A percentile compares a stretch with the other conserved stretches of the same genome.
Conservation (phyloP, 1,284 basidiomycete species). For the Ustilago tritici region DNA sequence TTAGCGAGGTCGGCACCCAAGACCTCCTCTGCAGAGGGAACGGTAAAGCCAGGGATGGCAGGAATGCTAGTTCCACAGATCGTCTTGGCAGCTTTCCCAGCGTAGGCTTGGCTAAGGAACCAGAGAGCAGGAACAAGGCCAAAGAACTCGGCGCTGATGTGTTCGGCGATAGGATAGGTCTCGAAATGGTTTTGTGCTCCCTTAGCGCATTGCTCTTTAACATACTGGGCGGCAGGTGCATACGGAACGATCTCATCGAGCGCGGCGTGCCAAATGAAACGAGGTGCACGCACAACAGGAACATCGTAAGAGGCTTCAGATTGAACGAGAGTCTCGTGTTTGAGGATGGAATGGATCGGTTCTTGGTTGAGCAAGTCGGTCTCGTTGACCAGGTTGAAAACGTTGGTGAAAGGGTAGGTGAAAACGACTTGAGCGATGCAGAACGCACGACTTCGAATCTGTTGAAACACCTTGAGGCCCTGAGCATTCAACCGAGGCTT, state of each 20-base stretch:
- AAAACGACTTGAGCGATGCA: constrained; percentile 43
- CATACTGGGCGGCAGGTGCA: constrained; percentile 46
- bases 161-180: constrained; percentile 44
- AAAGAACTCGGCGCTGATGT: constrained; percentile 43
- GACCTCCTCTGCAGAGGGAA: constrained; percentile 23
- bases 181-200: constrained; percentile 61
- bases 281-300: constrained; percentile 48
- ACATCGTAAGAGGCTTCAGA: constrained; percentile 29
- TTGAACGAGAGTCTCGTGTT: constrained; percentile 46
- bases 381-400: constrained; percentile 48
- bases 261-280: constrained; percentile 59
- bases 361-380: constrained; percentile 44
- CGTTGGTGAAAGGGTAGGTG: constrained; percentile 28
- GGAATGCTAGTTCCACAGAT: constrained; percentile 32
- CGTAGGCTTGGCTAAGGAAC: constrained; percentile 44
- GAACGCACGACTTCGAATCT: constrained; percentile 24
- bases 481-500: constrained; percentile 25
- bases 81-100: constrained; percentile 37
- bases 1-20: constrained; percentile 31
- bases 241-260: constrained; percentile 64
- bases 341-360: constrained; percentile 26
- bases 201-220: constrained; percentile 57
- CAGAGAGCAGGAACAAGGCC: constrained; percentile 37
- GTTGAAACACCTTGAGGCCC: constrained; percentile 19
- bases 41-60: constrained; percentile 5